Conservation (phyloP, 805 yeast species). For the Yarrowia deformans region DNA sequence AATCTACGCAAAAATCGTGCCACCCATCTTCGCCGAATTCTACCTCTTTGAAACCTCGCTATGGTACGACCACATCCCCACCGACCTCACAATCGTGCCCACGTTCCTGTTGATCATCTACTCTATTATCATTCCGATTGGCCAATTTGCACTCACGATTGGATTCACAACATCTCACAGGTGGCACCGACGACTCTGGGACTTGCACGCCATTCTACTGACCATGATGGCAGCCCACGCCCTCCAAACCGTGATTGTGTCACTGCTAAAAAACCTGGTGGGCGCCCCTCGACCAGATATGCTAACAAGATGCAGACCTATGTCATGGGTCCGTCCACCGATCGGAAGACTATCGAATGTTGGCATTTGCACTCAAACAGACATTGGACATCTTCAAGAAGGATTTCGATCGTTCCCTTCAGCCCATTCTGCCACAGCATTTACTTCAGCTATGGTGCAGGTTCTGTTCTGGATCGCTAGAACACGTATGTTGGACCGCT, state of each 20-base stretch:
- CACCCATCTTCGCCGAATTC: slow-evolving; percentile 19
- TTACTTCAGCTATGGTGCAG: slow-evolving; percentile 12
- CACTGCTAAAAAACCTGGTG: slow-evolving; percentile 13
- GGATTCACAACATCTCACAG: neutral
- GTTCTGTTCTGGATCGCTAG: neutral
- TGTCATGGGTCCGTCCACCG: neutral
- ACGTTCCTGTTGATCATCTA: slow-evolving; percentile 11
- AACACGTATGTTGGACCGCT: slow-evolving; percentile 5
- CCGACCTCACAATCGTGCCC: slow-evolving; percentile 18
- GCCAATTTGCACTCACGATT: slow-evolving; percentile 16
- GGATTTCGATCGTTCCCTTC: slow-evolving; percentile 21
- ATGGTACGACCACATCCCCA: slow-evolving; percentile 10
- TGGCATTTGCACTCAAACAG: neutral
- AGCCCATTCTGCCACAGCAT: slow-evolving; percentile 14
- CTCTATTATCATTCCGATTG: neutral
- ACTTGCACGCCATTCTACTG: slow-evolving; percentile 13
- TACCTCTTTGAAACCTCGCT: neutral
- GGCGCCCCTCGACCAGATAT: slow-evolving; percentile 17
- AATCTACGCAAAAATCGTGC: neutral
- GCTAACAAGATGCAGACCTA: neutral
- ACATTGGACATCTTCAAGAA: slow-evolving; percentile 11
- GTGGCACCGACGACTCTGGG: slow-evolving; percentile 29
- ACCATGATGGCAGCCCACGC: slow-evolving; percentile 30
- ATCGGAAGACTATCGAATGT: neutral
- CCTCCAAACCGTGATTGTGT: neutral